A percentile compares a stretch with the other conserved stretches of the same genome.
Conservation (phyloP, 2,329 filamentous ascomycete genomes). For the Microcyclospora tardicrescens region DNA sequence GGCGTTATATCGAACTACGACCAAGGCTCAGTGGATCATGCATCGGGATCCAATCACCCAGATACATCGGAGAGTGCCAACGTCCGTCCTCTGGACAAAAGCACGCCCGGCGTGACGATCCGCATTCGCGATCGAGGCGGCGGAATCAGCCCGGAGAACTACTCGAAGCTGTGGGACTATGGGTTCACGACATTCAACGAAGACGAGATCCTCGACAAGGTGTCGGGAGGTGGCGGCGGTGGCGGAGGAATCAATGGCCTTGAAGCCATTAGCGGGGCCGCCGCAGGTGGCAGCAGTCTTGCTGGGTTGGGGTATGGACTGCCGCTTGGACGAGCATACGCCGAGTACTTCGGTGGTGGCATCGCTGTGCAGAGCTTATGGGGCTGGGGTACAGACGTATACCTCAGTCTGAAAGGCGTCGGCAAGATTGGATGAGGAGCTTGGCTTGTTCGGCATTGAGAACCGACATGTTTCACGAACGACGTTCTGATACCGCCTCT, state of each 20-base stretch:
- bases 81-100: constrained; percentile 33
- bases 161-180: constrained; percentile 89
- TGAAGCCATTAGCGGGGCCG: constrained; percentile 59
- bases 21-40: constrained; percentile 25
- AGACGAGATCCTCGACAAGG: constrained; percentile 39
- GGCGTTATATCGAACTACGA: constrained; percentile 20
- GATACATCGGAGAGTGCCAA: constrained; percentile 18
- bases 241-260: constrained; percentile 54
- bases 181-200: constrained; percentile 91
- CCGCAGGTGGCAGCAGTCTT: constrained; percentile 61
- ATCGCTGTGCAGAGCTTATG: constrained; percentile 91
- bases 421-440: constrained; percentile 30
- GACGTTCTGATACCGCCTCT: too few species aligned
- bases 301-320: constrained; percentile 88
- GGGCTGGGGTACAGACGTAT: constrained; percentile 73
- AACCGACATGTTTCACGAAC: too few species aligned
- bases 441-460: too few species aligned
- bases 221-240: constrained; percentile 30
- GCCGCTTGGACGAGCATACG: constrained; percentile 81
- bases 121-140: constrained; percentile 91
- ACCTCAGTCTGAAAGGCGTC: constrained; percentile 48
- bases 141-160: constrained; percentile 72
- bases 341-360: constrained; percentile 94
- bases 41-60: constrained; percentile 14
- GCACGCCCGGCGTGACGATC: constrained; percentile 77